These are phyloP conservation scores for Colletotrichum shisoi DNA, from an alignment of 2,329 filamentous ascomycete genomes.

Conservation along the genomic window DNA sequence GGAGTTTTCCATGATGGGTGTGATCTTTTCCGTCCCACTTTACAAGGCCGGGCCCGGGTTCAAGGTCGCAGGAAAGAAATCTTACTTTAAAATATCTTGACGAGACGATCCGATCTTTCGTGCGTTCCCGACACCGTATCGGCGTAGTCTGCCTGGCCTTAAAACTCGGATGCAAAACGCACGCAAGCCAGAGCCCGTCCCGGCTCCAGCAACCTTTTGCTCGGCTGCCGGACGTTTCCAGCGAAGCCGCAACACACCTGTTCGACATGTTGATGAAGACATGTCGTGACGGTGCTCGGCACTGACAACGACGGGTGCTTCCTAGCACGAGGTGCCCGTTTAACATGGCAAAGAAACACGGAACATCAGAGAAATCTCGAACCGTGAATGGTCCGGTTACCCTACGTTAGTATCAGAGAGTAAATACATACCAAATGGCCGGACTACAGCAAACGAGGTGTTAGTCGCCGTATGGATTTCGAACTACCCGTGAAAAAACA, in stretches of 20 bases:
- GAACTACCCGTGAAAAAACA: background rate
- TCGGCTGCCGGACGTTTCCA: background rate
- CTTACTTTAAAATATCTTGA: too few relatives aligned
- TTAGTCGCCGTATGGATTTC: constrained; percentile 4
- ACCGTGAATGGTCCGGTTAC: background rate
- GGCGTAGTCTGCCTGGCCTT: too few relatives aligned
- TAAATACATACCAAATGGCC: background rate
- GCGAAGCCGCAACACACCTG: background rate
- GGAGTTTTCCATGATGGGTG: too few relatives aligned
- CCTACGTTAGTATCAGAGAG: background rate
- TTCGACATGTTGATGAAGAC: background rate
- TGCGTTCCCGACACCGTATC: too few relatives aligned
- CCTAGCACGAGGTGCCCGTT: background rate
- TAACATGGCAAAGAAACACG: background rate
- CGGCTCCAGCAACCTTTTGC: too few relatives aligned
- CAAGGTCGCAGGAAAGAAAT: too few relatives aligned
- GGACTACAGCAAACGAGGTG: constrained; percentile 1
- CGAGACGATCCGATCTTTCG: too few relatives aligned
- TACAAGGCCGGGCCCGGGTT: too few relatives aligned
- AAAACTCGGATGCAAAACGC: background rate
- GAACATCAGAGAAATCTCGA: background rate
- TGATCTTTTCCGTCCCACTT: too few relatives aligned
- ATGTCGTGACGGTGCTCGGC: background rate
- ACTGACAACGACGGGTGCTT: background rate
- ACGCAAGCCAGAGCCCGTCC: too few relatives aligned